These are phyloP conservation scores for Leishmania arabica DNA, from an alignment of 208 protist genomes.

Conservation along the genomic window DNA sequence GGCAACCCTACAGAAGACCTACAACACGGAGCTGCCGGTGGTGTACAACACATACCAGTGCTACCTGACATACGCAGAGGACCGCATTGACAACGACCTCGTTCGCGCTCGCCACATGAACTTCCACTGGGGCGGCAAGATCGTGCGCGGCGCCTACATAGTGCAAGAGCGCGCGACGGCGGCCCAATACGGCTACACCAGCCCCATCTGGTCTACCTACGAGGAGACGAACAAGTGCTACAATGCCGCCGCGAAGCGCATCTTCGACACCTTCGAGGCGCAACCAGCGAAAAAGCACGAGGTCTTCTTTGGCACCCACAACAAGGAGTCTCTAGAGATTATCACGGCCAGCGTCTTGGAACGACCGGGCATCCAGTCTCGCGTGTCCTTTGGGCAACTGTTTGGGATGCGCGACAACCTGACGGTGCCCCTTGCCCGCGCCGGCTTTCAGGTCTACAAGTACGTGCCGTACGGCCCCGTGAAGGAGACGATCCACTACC, in stretches of 20 bases:
- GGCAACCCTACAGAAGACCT: constrained; percentile 81
- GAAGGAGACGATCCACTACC: constrained; percentile 95
- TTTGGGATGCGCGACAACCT: constrained; percentile 97
- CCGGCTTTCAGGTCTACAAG: constrained; percentile 89
- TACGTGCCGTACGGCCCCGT: constrained; percentile 98
- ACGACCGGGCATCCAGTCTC: constrained; percentile 38
- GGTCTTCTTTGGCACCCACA: constrained; percentile 94
- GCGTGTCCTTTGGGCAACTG: constrained; percentile 93
- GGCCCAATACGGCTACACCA: constrained; percentile 73
- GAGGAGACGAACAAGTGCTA: constrained; percentile 94
- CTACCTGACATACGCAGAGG: constrained; percentile 94
- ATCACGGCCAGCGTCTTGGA: constrained; percentile 77
- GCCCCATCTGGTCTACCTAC: constrained; percentile 92
- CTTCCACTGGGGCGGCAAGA: constrained; percentile 94
- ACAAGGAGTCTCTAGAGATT: constrained; percentile 79
- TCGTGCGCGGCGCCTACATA: constrained; percentile 97
- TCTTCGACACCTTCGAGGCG: constrained; percentile 58
- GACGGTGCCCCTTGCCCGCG: constrained; percentile 89
- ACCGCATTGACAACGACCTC: constrained; percentile 90
- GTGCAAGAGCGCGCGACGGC: constrained; percentile 83
- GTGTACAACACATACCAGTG: constrained; percentile 98
- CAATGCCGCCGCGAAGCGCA: constrained; percentile 63
- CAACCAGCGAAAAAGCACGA: constrained; percentile 63
- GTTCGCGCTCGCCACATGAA: constrained; percentile 69
- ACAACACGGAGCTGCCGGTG: constrained; percentile 90